These are phyloP conservation scores for Penicillium sp. DNA, from an alignment of 2,329 filamentous ascomycete genomes.

Conservation along the genomic window DNA sequence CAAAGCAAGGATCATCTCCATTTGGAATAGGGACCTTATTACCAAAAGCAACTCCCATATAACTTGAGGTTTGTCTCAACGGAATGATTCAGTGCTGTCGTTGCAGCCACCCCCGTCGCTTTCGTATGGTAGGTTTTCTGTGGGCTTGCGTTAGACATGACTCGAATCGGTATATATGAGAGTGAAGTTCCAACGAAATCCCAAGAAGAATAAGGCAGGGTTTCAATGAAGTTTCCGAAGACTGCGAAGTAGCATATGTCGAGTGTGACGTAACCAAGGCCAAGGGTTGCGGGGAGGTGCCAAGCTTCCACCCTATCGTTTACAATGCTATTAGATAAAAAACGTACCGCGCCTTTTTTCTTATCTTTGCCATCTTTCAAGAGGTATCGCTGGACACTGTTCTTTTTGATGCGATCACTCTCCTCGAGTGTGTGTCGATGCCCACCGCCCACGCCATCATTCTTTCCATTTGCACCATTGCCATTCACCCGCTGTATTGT, in stretches of 20 bases:
- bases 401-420: slow-evolving; percentile 81
- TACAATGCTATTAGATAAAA: slow-evolving; percentile 10
- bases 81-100: slow-evolving; percentile 72
- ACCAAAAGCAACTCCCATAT: slow-evolving; percentile 86
- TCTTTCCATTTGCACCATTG: slow-evolving; percentile 73
- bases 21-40: slow-evolving; percentile 1
- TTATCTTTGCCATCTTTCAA: slow-evolving; percentile 68
- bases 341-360: slow-evolving; percentile 62
- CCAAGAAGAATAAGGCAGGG: slow-evolving; percentile 5
- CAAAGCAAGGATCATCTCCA: not conserved
- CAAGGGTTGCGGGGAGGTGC: slow-evolving; percentile 17
- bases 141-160: slow-evolving; percentile 55
- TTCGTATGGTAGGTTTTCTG: slow-evolving; percentile 74
- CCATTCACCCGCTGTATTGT: slow-evolving; percentile 79
- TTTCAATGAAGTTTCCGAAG: not conserved
- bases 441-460: slow-evolving; percentile 70
- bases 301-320: slow-evolving; percentile 6
- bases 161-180: slow-evolving; percentile 26
- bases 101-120: slow-evolving; percentile 70
- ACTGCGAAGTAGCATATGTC: slow-evolving; percentile 1
- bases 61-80: slow-evolving; percentile 74
- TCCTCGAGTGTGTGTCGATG: slow-evolving; percentile 75
- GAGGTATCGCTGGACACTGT: slow-evolving; percentile 70
- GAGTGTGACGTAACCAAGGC: slow-evolving; percentile 25
- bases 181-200: slow-evolving; percentile 17